Conservation (phyloP, 371 early-diverging fungal genomes). For the Dichotomocladium elegans region DNA sequence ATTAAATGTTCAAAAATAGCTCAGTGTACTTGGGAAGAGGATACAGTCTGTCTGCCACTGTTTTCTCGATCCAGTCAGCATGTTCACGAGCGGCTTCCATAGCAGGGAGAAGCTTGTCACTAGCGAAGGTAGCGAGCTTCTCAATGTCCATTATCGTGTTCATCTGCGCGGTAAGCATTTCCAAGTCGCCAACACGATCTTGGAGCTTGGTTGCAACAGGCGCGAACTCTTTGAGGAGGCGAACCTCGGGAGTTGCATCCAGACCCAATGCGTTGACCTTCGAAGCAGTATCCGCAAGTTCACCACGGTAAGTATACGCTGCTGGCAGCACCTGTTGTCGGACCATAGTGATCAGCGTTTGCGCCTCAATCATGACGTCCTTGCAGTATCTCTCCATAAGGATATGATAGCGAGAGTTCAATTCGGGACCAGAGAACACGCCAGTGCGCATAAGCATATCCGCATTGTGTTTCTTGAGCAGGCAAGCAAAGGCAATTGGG, state of each 20-base stretch:
- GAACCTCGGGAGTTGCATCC: constrained; percentile 64
- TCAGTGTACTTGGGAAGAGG: constrained; percentile 96
- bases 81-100: constrained; percentile 71
- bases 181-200: constrained; percentile 51
- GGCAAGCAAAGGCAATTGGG: constrained; percentile 83
- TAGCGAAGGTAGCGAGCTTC: constrained; percentile 62
- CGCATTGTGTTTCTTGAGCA: constrained; percentile 65
- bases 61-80: constrained; percentile 77
- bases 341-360: constrained; percentile 83
- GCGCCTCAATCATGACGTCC: constrained; percentile 92
- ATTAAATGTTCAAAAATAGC: constrained; percentile 76
- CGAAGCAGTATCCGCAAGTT: constrained; percentile 73
- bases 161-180: constrained; percentile 54
- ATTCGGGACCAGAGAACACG: constrained; percentile 85
- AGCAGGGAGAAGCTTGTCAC: constrained; percentile 57
- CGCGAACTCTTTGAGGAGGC: constrained; percentile 63
- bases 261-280: constrained; percentile 38
- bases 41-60: constrained; percentile 89
- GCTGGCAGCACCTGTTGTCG: constrained; percentile 86
- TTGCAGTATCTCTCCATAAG: constrained; percentile 94
- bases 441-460: constrained; percentile 76
- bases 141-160: constrained; percentile 57
- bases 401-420: constrained; percentile 92
- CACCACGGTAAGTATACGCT: constrained; percentile 83
- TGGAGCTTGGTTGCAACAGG: constrained; percentile 61